Conservation (phyloP, 106 monocot genomes). For the Dendrobium chrysotoxum region DNA sequence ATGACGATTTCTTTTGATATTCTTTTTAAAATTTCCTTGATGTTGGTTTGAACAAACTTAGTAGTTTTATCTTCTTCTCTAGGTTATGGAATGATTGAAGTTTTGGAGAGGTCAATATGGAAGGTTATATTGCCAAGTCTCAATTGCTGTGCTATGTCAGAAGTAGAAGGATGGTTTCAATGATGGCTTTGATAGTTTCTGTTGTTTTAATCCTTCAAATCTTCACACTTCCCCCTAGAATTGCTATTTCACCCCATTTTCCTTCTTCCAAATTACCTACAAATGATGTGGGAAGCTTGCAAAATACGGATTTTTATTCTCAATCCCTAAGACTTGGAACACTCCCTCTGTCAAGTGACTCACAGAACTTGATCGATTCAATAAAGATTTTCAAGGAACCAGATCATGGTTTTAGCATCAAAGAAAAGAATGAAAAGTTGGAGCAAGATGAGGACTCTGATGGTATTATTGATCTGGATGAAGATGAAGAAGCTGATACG, state of each 20-base stretch:
- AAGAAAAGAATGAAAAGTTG: not conserved
- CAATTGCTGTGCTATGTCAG: constrained; percentile 13
- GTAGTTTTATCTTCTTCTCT: not conserved
- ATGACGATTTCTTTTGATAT: too few relatives aligned
- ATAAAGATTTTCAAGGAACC: not conserved
- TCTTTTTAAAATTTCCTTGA: too few relatives aligned
- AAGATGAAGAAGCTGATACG: not conserved
- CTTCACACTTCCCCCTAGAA: constrained; percentile 23
- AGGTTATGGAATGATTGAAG: not conserved
- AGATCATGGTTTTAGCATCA: constrained; percentile 3
- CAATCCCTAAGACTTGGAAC: constrained; percentile 15
- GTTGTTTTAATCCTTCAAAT: constrained; percentile 22
- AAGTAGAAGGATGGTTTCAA: constrained; percentile 18
- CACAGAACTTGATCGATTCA: constrained; percentile 6
- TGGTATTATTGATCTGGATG: not conserved
- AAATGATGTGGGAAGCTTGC: not conserved
- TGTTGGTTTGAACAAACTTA: too few relatives aligned
- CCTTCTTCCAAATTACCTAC: constrained; percentile 4
- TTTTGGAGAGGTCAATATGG: not conserved
- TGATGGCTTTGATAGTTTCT: constrained; percentile 22
- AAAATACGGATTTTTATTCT: constrained; percentile 1
- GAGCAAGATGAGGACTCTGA: not conserved
- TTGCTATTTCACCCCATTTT: constrained; percentile 13
- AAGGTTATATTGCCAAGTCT: not conserved
- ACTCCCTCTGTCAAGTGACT: constrained; percentile 26